Base-by-base conservation (phyloP, 352 stramenopile species). In the Poterioochromonas sp. region DNA sequence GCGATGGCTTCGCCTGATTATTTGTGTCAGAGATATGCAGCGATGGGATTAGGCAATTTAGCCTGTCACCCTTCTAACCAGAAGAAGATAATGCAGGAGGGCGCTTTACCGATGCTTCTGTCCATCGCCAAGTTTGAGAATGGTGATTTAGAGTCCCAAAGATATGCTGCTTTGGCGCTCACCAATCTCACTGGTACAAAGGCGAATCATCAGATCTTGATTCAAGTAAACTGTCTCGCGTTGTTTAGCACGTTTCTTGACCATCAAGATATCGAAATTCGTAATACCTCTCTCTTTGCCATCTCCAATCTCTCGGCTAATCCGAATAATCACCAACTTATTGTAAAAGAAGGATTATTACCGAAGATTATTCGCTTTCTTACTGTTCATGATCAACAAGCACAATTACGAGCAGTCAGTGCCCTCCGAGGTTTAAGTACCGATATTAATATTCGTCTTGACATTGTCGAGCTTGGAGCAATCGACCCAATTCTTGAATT, bases 11-110 rank as follows among this genome's bases (percentile, higher is more conserved):
- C 91, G 0, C 87, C 91, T 0, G 94, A 98, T 82, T 89, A 89
- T 44, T 79, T 97, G 22, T 94, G 89, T 76, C 92, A 96, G 79
- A 88, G 92, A 34, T 98, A 95, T 84, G 91, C 92, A 22, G 90
- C 90, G 35, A 97, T 98, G 93, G 91, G 91, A 26, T 86, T 97
- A 37, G 92, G 92, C 0, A 98, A 98, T 79, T 82, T 98, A 26
- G 94, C 93, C 18, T 94, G 91, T 1, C 95, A 97, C 81, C 80
- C 88, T 0, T 85, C 88, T 44, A 96, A 96, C 81, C 84, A 88
- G 77, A 85, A 87, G 39, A 94, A 94, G 74, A 91, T 97, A 41
- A 82, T 92, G 0, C 87, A 96, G 58, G 91, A 97, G 79, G 92
- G 91, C 34, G 84, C 92, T 0, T 83, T 97, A 0, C 89, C 88